Evolutionary conservation across 2,329 filamentous ascomycete genomes (phyloP).

Genomic region (Geosmithia putterillii): DNA sequence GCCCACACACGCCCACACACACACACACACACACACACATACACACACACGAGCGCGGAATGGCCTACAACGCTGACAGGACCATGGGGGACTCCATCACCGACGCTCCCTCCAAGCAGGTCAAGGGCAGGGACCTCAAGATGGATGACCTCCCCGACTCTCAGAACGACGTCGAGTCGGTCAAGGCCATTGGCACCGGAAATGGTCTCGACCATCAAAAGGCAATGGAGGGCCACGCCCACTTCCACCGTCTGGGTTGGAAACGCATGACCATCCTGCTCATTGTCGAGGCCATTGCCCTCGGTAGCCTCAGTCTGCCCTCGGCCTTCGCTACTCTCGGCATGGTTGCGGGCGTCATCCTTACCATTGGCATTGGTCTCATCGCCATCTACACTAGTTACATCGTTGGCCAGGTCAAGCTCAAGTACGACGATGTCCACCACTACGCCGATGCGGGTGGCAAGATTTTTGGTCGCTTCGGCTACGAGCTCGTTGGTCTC

Average conservation of each 20-base stretch:
- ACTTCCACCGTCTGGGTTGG: constrained; percentile 43
- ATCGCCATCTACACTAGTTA: constrained; percentile 35
- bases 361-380: constrained; percentile 27
- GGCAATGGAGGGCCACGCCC: constrained; percentile 28
- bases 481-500: constrained; percentile 48
- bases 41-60: background rate
- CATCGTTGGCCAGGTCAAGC: constrained; percentile 33
- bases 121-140: background rate
- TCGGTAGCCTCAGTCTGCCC: constrained; percentile 38
- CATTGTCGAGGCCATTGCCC: constrained; percentile 44
- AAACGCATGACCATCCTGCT: constrained; percentile 42
- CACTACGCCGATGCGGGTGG: constrained; percentile 58
- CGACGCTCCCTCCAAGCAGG: background rate
- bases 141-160: background rate
- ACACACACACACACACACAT: background rate
- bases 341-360: constrained; percentile 36
- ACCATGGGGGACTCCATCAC: background rate
- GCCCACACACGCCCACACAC: background rate
- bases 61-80: background rate
- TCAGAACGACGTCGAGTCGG: background rate
- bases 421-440: constrained; percentile 41
- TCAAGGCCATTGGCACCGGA: background rate
- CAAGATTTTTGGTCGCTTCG: constrained; percentile 46
- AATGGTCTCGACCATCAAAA: constrained; percentile 23
- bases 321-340: constrained; percentile 38